Evolutionary conservation across 805 yeast genomes (phyloP).

Genomic region (Millerozyma miso): DNA sequence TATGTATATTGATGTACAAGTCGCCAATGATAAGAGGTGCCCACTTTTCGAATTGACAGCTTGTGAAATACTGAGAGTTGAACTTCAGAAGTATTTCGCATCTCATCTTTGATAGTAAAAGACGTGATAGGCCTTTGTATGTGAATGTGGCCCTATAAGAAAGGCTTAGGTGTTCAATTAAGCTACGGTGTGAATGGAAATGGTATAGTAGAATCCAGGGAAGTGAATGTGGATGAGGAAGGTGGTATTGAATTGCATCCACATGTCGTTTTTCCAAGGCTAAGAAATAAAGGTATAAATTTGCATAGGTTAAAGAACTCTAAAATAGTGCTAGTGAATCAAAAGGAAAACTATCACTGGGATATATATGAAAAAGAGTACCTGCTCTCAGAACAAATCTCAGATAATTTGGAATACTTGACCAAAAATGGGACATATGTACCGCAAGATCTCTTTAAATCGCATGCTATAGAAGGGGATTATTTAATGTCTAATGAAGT

Average conservation of each 20-base stretch:
- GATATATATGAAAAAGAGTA: not conserved
- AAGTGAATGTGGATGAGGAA: not conserved
- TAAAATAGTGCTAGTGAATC: conserved; percentile 5
- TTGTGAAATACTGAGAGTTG: not conserved
- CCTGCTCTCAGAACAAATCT: not conserved
- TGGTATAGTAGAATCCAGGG: conserved; percentile 11
- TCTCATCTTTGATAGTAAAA: not conserved
- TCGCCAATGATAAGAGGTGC: not conserved
- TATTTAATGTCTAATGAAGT: conserved; percentile 19
- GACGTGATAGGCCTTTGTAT: not conserved
- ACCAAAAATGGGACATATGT: conserved; percentile 1
- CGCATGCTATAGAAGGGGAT: conserved; percentile 21
- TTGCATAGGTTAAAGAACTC: conserved; percentile 12
- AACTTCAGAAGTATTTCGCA: not conserved
- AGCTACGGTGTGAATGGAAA: conserved; percentile 43
- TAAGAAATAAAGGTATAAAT: conserved; percentile 14
- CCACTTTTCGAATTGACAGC: too few relatives aligned
- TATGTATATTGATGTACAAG: not conserved
- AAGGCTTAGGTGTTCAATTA: conserved; percentile 34
- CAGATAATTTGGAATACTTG: not conserved
- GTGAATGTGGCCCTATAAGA: conserved; percentile 38
- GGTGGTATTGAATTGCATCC: conserved; percentile 5
- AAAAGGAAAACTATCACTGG: conserved; percentile 2
- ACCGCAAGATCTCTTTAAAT: conserved; percentile 19
- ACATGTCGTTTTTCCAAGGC: conserved; percentile 21